Conservation (phyloP, 2,329 filamentous ascomycete genomes). For the Chaetomium sp. region DNA sequence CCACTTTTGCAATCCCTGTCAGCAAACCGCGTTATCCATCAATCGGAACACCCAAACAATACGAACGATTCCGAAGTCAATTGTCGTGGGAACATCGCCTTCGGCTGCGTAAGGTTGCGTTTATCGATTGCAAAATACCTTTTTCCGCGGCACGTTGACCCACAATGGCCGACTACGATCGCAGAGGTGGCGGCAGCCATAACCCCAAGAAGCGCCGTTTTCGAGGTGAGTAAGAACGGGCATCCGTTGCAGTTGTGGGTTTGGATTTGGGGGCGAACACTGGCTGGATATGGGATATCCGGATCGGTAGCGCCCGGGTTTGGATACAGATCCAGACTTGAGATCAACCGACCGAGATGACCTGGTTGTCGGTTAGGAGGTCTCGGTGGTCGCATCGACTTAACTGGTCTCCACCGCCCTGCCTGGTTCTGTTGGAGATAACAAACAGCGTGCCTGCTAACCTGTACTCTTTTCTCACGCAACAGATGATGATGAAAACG, state of each 20-base stretch:
- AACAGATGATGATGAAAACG: slow-evolving; percentile 63
- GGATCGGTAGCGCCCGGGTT: no score
- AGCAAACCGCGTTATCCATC: background rate
- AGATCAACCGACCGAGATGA: no score
- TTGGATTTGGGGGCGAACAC: no score
- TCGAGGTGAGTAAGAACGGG: slow-evolving; percentile 53
- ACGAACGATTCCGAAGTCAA: background rate
- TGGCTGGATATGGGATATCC: no score
- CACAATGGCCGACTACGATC: slow-evolving; percentile 52
- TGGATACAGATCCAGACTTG: no score
- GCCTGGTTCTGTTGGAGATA: background rate
- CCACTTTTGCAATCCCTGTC: background rate
- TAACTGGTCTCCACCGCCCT: background rate
- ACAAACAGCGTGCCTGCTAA: background rate
- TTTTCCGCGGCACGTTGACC: background rate
- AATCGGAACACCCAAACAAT: background rate
- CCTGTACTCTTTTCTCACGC: background rate
- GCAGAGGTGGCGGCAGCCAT: slow-evolving; percentile 44
- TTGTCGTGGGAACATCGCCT: background rate
- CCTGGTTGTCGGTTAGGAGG: no score
- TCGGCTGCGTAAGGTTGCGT: background rate
- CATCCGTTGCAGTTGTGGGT: background rate
- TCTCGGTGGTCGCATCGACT: no score
- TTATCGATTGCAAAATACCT: background rate
- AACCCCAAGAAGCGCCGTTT: slow-evolving; percentile 70